Percentiles rank a stretch among this genome's conserved stretches.
These are phyloP conservation scores for Didymella pomorum DNA, from an alignment of 2,329 filamentous ascomycete species.

Conservation along the genomic window DNA sequence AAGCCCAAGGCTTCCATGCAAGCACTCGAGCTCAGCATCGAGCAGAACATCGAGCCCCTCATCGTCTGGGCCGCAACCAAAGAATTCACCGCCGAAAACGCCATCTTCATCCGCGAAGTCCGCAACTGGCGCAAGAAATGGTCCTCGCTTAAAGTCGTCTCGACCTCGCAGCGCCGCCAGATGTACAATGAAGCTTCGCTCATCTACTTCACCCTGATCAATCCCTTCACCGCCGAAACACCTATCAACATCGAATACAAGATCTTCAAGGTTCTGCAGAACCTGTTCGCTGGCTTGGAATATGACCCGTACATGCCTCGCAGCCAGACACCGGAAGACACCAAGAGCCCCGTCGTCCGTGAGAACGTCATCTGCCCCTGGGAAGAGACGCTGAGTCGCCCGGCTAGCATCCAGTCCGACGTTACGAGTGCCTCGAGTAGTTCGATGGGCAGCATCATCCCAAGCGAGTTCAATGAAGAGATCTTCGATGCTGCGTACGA, in stretches of 20 bases:
- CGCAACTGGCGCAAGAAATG: slow-evolving; percentile 50
- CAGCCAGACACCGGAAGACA: slow-evolving; percentile 33
- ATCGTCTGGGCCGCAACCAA: slow-evolving; percentile 48
- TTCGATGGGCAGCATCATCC: slow-evolving; percentile 41
- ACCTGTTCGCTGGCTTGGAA: slow-evolving; percentile 42
- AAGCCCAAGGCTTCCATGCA: slow-evolving; percentile 50
- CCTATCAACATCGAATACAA: slow-evolving; percentile 53
- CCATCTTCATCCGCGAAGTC: slow-evolving; percentile 51
- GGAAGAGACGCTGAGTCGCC: slow-evolving; percentile 46
- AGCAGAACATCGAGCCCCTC: slow-evolving; percentile 46
- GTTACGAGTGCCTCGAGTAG: slow-evolving; percentile 33
- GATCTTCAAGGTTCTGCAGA: slow-evolving; percentile 47
- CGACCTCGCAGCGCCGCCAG: slow-evolving; percentile 44
- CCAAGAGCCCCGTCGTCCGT: slow-evolving; percentile 31
- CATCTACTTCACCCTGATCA: slow-evolving; percentile 51
- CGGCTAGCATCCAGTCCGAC: slow-evolving; percentile 43
- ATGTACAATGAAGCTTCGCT: slow-evolving; percentile 50
- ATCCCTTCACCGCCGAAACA: slow-evolving; percentile 48
- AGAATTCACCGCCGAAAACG: slow-evolving; percentile 51
- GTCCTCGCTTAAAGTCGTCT: slow-evolving; percentile 36
- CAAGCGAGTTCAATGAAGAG: slow-evolving; percentile 46
- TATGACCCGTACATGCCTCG: slow-evolving; percentile 49
- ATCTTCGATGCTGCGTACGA: slow-evolving; percentile 49
- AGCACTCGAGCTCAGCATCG: slow-evolving; percentile 46
- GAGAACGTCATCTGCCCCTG: slow-evolving; percentile 51